Evolutionary conservation across 495 filamentous ascomycete genomes (phyloP).

Genomic region (Aspergillus panamensis): DNA sequence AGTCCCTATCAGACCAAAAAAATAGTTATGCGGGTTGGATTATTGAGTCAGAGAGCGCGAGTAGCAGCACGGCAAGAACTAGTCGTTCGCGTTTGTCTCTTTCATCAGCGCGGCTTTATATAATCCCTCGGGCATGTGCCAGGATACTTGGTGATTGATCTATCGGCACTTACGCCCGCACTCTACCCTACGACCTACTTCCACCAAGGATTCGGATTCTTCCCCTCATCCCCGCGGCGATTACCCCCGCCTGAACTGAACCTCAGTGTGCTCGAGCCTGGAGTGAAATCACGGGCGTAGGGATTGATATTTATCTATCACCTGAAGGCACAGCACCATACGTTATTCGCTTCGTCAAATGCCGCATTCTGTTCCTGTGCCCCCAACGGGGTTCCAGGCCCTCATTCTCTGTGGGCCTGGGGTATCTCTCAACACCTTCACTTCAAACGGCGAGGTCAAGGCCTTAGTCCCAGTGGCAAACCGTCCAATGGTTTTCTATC

Average conservation of each 20-base stretch:
- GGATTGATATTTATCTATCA: not conserved
- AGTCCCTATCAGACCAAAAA: not conserved
- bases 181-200: not conserved
- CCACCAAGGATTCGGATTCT: not conserved
- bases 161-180: not conserved
- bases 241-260: not conserved
- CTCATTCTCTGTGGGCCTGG: constrained; percentile 91
- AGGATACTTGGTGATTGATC: not conserved
- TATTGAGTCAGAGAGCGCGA: constrained; percentile 10
- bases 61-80: not conserved
- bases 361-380: constrained; percentile 46
- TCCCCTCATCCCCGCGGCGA: not conserved
- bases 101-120: not conserved
- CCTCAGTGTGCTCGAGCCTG: not conserved
- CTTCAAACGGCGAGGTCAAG: constrained; percentile 87
- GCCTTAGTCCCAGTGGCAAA: constrained; percentile 89
- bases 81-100: not conserved
- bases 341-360: constrained; percentile 7
- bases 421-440: constrained; percentile 87
- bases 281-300: not conserved
- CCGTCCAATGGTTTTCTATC: constrained; percentile 93
- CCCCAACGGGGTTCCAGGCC: constrained; percentile 82
- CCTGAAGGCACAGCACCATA: not conserved
- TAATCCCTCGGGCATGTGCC: not conserved
- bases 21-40: too few species aligned